Evolutionary conservation across 805 yeast species (phyloP), one percentile per base, ranked within the genome.

Genomic region (Kazachstania psychrophila): DNA sequence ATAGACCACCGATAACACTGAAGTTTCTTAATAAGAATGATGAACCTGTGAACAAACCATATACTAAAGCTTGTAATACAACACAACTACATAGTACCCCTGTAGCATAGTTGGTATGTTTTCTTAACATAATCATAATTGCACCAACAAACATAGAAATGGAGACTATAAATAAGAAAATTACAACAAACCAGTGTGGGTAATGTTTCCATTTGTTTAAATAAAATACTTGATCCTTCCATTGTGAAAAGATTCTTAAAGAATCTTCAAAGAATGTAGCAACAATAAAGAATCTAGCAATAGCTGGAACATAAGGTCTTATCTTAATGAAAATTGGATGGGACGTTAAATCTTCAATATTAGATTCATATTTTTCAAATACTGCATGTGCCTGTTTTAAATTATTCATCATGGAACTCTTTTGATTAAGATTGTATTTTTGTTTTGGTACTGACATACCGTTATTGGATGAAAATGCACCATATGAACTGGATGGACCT

Each of bases 181-280:
- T 27, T n/a, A 79, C 70, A 15, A 87, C 86, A 39, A 89, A 61
- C 70, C 80, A 74, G 47, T 75, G 71, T 60, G 94, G 94, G 42
- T 79, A 65, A 48, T 79, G 84, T 56, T 94, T 77, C 66, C 77
- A 82, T 48, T 76, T 75, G 66, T 83, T 72, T 48, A 92, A 68
- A 60, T 82, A 89, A 58, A 75, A 81, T 17, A 85, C 84, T 62
- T 89, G 98, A 52, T 85, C 95, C 24, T 71, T 61, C 96, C 96
- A 89, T 64, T 88, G 96, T 5, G 86, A 65, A 36, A 77, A 49
- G 51, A 89, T 84, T 60, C 98, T 73, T 36, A 79, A 57, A 3
- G 95, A 73, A 55, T 92, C 97, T 62, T 89, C 97, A 47, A 77
- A 74, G 57, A 88, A 89, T 0, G 97, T 92, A 33, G 95, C 94